phyloP scores from a whole-genome alignment of 108 stramenopile species.

The Pseudonitzschia pungens region DNA sequence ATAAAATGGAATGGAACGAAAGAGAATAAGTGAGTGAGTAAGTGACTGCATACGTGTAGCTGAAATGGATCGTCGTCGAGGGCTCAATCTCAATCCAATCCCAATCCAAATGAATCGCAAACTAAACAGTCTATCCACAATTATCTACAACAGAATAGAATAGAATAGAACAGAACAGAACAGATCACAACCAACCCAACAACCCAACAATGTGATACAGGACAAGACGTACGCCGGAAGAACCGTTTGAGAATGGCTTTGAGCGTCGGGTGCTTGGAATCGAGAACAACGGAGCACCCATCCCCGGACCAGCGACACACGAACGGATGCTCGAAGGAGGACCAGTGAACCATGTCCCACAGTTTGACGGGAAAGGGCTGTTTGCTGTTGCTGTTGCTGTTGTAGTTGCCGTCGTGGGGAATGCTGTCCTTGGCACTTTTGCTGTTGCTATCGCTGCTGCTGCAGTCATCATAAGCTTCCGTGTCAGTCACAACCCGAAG shows the following conservation, averaged over 20 bases:
- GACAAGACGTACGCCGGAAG: slow-evolving; percentile 5
- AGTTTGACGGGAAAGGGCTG: not conserved
- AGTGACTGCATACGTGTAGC: no score
- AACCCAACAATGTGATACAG: not conserved
- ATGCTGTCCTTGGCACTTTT: not conserved
- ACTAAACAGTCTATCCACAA: no score
- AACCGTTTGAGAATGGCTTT: not conserved
- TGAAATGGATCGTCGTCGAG: not conserved
- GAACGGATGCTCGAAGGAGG: not conserved
- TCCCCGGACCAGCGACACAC: slow-evolving; percentile 11
- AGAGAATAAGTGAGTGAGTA: no score
- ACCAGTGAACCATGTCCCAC: not conserved
- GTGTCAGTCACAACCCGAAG: not conserved
- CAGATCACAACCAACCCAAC: not conserved
- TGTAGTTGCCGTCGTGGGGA: not conserved
- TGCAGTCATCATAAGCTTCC: not conserved
- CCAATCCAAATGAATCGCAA: no score
- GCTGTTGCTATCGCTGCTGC: not conserved
- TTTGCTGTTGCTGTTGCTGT: not conserved
- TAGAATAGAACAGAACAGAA: not conserved
- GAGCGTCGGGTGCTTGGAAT: not conserved
- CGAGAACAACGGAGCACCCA: not conserved
- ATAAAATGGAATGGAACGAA: no score
- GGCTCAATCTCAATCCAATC: no score
- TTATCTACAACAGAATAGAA: no score